Conservation (phyloP, 1,139 yeast species). For the Diutina pseudorugosa region DNA sequence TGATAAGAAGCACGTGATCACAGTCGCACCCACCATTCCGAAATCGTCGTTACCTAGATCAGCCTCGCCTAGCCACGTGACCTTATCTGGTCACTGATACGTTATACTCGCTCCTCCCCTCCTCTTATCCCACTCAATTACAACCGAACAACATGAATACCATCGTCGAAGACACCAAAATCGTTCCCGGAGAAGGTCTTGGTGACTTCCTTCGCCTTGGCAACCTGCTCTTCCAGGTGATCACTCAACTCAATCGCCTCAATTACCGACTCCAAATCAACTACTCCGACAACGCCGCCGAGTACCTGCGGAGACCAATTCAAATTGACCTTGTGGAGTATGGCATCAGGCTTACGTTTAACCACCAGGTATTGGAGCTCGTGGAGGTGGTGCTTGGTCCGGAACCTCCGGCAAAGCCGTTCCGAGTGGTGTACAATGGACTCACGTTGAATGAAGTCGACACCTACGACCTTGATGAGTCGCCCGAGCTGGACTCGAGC, state of each 20-base stretch:
- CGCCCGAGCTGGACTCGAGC: slow-evolving; percentile 2
- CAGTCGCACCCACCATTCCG: background rate
- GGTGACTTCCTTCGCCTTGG: slow-evolving; percentile 6
- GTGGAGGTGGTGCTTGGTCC: slow-evolving; percentile 31
- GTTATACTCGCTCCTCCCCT: too few relatives aligned
- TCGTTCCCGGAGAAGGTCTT: slow-evolving; percentile 1
- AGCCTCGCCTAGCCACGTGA: background rate
- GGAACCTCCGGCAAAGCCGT: slow-evolving; percentile 3
- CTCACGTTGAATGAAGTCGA: slow-evolving; percentile 17
- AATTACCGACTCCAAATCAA: slow-evolving; percentile 10
- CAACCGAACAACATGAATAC: background rate
- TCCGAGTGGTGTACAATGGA: slow-evolving; percentile 22
- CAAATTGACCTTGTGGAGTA: slow-evolving; percentile 17
- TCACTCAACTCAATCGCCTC: slow-evolving; percentile 5
- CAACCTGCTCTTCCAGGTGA: slow-evolving; percentile 7
- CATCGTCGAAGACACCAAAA: background rate
- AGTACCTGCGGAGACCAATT: slow-evolving; percentile 20
- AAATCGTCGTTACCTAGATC: too few relatives aligned
- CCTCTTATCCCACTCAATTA: too few relatives aligned
- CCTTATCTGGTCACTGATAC: background rate
- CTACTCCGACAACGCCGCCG: slow-evolving; percentile 6
- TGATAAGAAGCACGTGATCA: too few relatives aligned
- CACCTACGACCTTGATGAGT: slow-evolving; percentile 1
- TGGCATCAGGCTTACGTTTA: slow-evolving; percentile 30
- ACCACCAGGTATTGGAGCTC: slow-evolving; percentile 29